Evolutionary conservation across 192 early-diverging fungal species (phyloP).

Genomic region (Pilaira anomala): DNA sequence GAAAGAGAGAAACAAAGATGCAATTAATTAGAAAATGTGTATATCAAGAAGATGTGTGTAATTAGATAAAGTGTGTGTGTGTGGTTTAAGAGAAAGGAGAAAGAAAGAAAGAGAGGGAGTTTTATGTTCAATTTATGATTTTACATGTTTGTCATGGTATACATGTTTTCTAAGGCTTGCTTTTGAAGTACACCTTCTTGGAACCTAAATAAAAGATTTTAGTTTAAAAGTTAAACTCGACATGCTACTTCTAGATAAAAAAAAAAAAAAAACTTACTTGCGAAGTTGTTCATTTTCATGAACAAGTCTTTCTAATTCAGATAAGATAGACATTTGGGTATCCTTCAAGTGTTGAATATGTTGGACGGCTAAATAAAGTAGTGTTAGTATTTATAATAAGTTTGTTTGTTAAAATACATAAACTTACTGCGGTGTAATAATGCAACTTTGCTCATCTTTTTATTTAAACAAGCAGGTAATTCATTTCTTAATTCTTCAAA

Average conservation of each 20-base stretch:
- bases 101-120: not conserved
- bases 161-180: conserved; percentile 40
- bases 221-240: not conserved
- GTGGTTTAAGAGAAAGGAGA: not conserved
- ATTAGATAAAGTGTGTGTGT: not conserved
- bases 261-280: conserved; percentile 25
- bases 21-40: not conserved
- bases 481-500: conserved; percentile 39
- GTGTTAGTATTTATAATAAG: too few species aligned
- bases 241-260: conserved; percentile 1
- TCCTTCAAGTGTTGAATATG: conserved; percentile 45
- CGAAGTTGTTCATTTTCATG: conserved; percentile 40
- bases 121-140: conserved; percentile 8
- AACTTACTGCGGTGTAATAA: conserved; percentile 36
- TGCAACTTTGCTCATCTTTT: conserved; percentile 40
- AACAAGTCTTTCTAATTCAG: conserved; percentile 35
- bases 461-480: conserved; percentile 36
- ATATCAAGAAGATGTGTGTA: not conserved
- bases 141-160: conserved; percentile 32
- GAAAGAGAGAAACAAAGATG: conserved; percentile 9
- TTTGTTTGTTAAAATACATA: conserved; percentile 1
- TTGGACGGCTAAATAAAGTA: conserved; percentile 36
- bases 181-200: conserved; percentile 37
- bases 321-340: conserved; percentile 38
- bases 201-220: conserved; percentile 17